Evolutionary conservation across 2,329 filamentous ascomycete genomes (phyloP).

Genomic region (Capronia americana): DNA sequence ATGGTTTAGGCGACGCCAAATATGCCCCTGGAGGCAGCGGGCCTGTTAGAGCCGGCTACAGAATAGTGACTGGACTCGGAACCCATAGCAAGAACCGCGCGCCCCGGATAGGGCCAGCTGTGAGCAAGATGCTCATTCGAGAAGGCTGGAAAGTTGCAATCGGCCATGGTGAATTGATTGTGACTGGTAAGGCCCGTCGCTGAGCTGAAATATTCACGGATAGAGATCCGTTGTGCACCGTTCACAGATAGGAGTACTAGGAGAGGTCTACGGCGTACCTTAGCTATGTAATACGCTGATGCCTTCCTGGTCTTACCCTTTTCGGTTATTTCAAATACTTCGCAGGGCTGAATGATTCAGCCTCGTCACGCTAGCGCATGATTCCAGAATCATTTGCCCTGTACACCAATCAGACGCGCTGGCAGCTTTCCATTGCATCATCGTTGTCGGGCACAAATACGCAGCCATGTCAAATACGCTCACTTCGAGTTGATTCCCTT

Average conservation of each 20-base stretch:
- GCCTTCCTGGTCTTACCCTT: not conserved
- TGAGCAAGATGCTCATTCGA: slow-evolving; percentile 74
- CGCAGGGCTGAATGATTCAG: slow-evolving; percentile 15
- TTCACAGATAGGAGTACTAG: not conserved
- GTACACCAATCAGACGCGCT: slow-evolving; percentile 6
- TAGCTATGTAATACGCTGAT: not conserved
- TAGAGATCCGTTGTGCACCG: not conserved
- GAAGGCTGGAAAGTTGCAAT: slow-evolving; percentile 86
- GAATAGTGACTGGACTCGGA: slow-evolving; percentile 81
- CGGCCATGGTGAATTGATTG: slow-evolving; percentile 71
- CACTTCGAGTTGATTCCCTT: slow-evolving; percentile 11
- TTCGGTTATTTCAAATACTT: slow-evolving; percentile 16
- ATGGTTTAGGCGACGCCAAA: slow-evolving; percentile 69
- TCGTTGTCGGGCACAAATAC: slow-evolving; percentile 14
- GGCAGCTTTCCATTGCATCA: slow-evolving; percentile 20
- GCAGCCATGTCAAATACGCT: slow-evolving; percentile 15
- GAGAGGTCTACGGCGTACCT: not conserved
- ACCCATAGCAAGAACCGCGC: slow-evolving; percentile 78
- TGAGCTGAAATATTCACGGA: not conserved
- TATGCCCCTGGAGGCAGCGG: slow-evolving; percentile 54
- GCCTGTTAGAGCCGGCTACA: slow-evolving; percentile 64
- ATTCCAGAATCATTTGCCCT: slow-evolving; percentile 22
- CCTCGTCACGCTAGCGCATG: slow-evolving; percentile 17
- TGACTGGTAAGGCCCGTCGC: slow-evolving; percentile 63
- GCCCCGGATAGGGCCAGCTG: slow-evolving; percentile 77